Evolutionary conservation across 176 grass and related monocot species (phyloP), one percentile per base, ranked within the genome.

Genomic region (Canna indica): DNA sequence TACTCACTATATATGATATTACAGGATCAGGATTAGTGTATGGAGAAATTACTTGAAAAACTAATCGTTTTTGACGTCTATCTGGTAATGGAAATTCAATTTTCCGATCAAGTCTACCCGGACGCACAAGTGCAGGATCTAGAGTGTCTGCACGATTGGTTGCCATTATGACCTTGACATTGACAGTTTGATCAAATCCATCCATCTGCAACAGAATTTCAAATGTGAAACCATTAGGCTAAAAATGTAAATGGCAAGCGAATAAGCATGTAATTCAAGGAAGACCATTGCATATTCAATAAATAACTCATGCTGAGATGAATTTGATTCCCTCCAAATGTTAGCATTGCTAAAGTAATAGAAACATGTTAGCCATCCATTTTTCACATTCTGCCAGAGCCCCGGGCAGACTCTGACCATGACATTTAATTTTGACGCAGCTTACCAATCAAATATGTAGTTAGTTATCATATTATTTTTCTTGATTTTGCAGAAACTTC

Each of bases 161-260:
- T 11, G 93, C 93, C 93, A 96, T 96, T 81, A 96, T 96, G 69
- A 96, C 93, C 80, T 96, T 96, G 59, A 96, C 93, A 79, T 96
- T 96, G 36, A 96, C 93, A 22, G 93, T 96, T 67, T 96, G 92
- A 73, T 96, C 93, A 74, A 96, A 96, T 52, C 93, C 93, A 85
- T 96, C 93, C 93, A 96, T 96, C 93, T 96, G 86, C 64, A 83
- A 77, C 52, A 75, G 34, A 31, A 66, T 60, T 29, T 66, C 34
- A n/a, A 66, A 39, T 18, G 38, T 60, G 5, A 66, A 66, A 66
- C 33, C 28, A 38, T 24, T 13, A 59, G 42, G 9, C 46, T 33
- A 33, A 35, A 56, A 28, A 68, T 32, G 54, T 26, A 75, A 79
- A 12, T 59, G 16, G 67, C 7, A 59, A 24, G 50, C 5, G 46